Percentiles rank a stretch among this genome's conserved stretches.
These are phyloP conservation scores for Solanum chacoense DNA, from an alignment of 305 asterid genomes.

Conservation along the genomic window DNA sequence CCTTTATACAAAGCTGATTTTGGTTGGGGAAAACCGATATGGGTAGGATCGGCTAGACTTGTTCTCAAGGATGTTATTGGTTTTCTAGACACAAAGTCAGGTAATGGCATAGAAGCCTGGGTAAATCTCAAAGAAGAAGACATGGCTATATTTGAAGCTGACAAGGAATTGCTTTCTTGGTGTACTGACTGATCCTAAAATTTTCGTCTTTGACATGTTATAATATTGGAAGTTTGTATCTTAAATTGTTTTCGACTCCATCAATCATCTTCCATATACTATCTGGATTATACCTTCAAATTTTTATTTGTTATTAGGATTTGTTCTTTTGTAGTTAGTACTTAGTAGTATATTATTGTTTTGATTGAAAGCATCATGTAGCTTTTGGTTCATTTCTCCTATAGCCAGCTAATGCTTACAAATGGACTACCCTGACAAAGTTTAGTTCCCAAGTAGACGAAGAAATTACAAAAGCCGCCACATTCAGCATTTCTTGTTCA, in stretches of 20 bases:
- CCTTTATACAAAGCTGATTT: conserved; percentile 43
- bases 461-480: not conserved
- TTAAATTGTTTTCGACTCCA: not conserved
- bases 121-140: conserved; percentile 25
- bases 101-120: conserved; percentile 49
- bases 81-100: conserved; percentile 22
- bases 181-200: not conserved
- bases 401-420: not conserved
- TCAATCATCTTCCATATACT: not conserved
- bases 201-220: not conserved
- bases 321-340: not conserved
- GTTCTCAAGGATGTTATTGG: conserved; percentile 27
- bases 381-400: not conserved
- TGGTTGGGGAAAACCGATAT: conserved; percentile 46
- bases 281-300: not conserved
- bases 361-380: not conserved
- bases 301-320: not conserved
- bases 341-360: not conserved
- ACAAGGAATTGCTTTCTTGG: conserved; percentile 23
- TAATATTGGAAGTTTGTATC: not conserved
- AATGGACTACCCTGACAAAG: not conserved
- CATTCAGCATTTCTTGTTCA: not conserved
- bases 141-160: conserved; percentile 37
- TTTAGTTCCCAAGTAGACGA: not conserved
- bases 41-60: conserved; percentile 34